Base-by-base conservation (phyloP, 257 asterid species). In the Capsicum baccatum region DNA sequence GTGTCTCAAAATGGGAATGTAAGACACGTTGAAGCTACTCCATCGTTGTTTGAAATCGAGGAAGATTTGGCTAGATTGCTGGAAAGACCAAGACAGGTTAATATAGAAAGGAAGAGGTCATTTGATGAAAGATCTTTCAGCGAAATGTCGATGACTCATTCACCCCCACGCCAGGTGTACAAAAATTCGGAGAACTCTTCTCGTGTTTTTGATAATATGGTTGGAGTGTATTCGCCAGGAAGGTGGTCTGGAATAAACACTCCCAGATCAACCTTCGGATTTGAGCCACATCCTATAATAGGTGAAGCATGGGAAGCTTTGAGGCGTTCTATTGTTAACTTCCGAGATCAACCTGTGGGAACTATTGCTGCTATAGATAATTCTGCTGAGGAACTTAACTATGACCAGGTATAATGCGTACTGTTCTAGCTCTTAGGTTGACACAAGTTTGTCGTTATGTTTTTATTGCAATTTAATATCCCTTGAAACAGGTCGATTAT, bases 331-430 rank as follows among this genome's bases (percentile, higher is more conserved):
- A 84, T 90, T 9, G 98, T 95, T 83, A 90, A 91, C 85, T 95
- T 93, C 85, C 94, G 95, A 0, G 95, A 91, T 33, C 97, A 91
- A 78, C 98, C 98, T 0, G 98, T 95, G 1, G 99, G 99, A 79
- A 95, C 99, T 26, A 92, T 95, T 83, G 99, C 98, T 39, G 99
- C 99, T 0, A 60, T 93, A 89, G 99, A 95, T 90, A 93, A 94
- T 73, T 93, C 98, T 6, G 57, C 87, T 13, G 99, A 95, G 83
- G 97, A 94, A 85, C 93, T 94, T 9, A 95, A 95, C 84, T 95
- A 95, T 85, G 99, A 95, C 89, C 98, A 95, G 97, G 99, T 94
- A 33, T 12, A 42, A 3, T 62, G 26, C 21, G 12, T 52, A 78
- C 2, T 37, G 21, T 81, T 81, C 33, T 26, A 26, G 33, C 33